Evolutionary conservation across 257 asterid genomes (phyloP).

Genomic region (Vinca minor): DNA sequence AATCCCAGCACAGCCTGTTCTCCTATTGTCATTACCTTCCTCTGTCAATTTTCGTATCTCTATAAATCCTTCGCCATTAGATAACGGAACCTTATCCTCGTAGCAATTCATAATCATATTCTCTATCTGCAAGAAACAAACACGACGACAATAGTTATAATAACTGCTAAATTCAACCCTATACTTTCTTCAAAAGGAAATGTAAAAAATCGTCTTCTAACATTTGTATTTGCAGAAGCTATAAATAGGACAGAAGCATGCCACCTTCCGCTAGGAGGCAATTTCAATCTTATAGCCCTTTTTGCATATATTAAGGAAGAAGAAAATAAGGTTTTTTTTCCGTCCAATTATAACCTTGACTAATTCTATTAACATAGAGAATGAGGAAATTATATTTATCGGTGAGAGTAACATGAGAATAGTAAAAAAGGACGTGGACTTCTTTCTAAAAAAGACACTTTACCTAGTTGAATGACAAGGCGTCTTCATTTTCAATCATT

Average conservation of each 20-base stretch:
- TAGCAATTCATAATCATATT: background rate
- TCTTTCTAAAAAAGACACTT: background rate
- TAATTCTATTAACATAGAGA: too few relatives aligned
- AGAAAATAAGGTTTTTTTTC: too few relatives aligned
- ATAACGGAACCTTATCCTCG: background rate
- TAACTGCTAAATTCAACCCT: background rate
- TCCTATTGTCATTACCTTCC: too few relatives aligned
- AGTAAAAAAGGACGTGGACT: background rate
- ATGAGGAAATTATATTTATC: too few relatives aligned
- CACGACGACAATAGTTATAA: background rate
- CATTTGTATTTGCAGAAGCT: background rate
- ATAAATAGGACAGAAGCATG: background rate
- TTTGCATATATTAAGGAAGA: too few relatives aligned
- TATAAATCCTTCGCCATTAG: background rate
- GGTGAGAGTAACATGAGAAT: too few relatives aligned
- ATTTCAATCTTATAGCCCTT: background rate
- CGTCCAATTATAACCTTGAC: too few relatives aligned
- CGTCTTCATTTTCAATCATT: slow-evolving; percentile 58
- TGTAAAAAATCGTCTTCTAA: background rate
- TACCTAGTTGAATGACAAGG: slow-evolving; percentile 17
- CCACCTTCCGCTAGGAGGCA: background rate
- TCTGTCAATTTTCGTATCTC: too few relatives aligned
- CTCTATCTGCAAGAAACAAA: background rate
- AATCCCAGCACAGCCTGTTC: too few relatives aligned
- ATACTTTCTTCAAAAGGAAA: too few relatives aligned